A percentile compares a stretch with the other conserved stretches of the same genome.
Conservation (phyloP, 2,329 filamentous ascomycete genomes). For the Colletotrichum sp. region DNA sequence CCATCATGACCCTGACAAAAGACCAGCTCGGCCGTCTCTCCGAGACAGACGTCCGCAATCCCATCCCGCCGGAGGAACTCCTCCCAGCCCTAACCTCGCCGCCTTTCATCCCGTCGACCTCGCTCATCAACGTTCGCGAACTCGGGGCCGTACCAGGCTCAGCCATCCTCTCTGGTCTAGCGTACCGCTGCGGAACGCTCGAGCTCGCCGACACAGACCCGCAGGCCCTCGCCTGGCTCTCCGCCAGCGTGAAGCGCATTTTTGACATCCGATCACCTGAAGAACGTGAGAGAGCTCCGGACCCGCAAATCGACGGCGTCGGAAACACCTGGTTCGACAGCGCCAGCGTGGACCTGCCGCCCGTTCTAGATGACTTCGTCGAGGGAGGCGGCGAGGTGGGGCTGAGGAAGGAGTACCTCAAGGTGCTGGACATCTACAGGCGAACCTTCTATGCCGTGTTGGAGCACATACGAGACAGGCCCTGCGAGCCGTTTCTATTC, state of each 20-base stretch:
- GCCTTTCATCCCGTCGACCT: slow-evolving; percentile 51
- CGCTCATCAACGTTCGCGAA: slow-evolving; percentile 59
- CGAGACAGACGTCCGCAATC: slow-evolving; percentile 43
- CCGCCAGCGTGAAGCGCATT: slow-evolving; percentile 44
- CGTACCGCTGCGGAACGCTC: slow-evolving; percentile 54
- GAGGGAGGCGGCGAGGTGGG: slow-evolving; percentile 48
- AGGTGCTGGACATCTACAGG: slow-evolving; percentile 47
- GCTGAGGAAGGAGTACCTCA: slow-evolving; percentile 52
- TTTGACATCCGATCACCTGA: slow-evolving; percentile 56
- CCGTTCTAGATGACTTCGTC: slow-evolving; percentile 47
- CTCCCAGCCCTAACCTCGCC: slow-evolving; percentile 39
- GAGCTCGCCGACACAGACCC: slow-evolving; percentile 31
- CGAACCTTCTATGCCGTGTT: slow-evolving; percentile 49
- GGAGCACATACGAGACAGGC: slow-evolving; percentile 51
- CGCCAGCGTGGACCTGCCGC: slow-evolving; percentile 37
- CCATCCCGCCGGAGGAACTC: slow-evolving; percentile 42
- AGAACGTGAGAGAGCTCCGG: slow-evolving; percentile 48
- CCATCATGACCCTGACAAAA: background rate
- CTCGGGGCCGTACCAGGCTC: slow-evolving; percentile 49
- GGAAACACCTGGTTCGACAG: slow-evolving; percentile 49
- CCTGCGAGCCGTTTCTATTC: slow-evolving; percentile 51
- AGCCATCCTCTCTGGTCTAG: slow-evolving; percentile 43
- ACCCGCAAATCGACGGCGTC: slow-evolving; percentile 49
- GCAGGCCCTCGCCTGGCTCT: slow-evolving; percentile 39
- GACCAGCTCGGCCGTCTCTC: slow-evolving; percentile 32